Evolutionary conservation across 2,329 filamentous ascomycete genomes (phyloP).

Genomic region (Ilyonectria destructans): DNA sequence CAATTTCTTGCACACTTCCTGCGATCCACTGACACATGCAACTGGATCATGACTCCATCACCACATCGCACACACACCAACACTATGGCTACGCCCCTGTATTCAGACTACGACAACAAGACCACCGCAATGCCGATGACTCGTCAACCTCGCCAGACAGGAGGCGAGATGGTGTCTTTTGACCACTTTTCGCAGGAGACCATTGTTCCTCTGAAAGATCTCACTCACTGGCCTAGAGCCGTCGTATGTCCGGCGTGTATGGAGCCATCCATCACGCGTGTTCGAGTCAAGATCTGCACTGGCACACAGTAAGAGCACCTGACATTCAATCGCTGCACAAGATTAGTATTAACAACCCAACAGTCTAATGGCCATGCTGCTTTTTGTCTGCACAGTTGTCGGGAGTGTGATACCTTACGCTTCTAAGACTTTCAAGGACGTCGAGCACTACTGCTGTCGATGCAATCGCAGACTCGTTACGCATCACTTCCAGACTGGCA

Average conservation of each 20-base stretch:
- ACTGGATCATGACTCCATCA: neutral
- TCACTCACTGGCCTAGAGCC: slow-evolving; percentile 44
- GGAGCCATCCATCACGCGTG: slow-evolving; percentile 41
- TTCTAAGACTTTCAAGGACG: slow-evolving; percentile 42
- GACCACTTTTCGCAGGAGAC: slow-evolving; percentile 39
- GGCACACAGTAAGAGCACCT: slow-evolving; percentile 42
- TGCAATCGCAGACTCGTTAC: slow-evolving; percentile 44
- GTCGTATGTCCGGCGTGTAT: slow-evolving; percentile 43
- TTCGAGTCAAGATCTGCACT: slow-evolving; percentile 42
- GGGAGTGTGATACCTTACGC: slow-evolving; percentile 38
- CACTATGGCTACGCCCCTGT: neutral
- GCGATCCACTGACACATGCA: neutral
- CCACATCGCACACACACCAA: neutral
- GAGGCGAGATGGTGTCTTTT: slow-evolving; percentile 33
- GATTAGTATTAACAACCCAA: neutral
- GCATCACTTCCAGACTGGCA: slow-evolving; percentile 43
- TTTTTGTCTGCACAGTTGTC: slow-evolving; percentile 41
- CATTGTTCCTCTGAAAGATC: slow-evolving; percentile 39
- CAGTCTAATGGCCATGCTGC: slow-evolving; percentile 42
- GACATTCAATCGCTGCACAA: too few relatives aligned
- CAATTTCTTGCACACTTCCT: neutral
- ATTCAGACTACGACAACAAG: slow-evolving; percentile 26
- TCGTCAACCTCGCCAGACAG: neutral
- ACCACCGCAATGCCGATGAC: slow-evolving; percentile 28
- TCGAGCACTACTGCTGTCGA: slow-evolving; percentile 47